Evolutionary conservation across 2,329 filamentous ascomycete genomes (phyloP).

Genomic region (Diaporthe eres): DNA sequence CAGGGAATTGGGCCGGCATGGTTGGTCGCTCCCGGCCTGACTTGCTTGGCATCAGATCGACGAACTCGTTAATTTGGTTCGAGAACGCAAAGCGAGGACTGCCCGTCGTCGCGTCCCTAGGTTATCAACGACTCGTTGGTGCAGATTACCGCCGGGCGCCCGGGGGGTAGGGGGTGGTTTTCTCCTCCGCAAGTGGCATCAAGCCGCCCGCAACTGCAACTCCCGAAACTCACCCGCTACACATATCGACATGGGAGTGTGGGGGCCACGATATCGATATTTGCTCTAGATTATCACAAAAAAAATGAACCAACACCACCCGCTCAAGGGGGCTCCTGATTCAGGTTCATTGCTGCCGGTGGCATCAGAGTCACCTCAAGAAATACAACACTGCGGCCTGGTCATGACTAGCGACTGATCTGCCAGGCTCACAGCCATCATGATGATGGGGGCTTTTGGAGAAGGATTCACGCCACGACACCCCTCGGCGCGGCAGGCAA

Average conservation of each 20-base stretch:
- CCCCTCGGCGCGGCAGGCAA: constrained; percentile 16
- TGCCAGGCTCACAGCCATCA: constrained; percentile 2
- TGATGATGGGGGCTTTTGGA: constrained; percentile 1
- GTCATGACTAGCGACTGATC: constrained; percentile 26
- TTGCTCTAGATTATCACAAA: not conserved
- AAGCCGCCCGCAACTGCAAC: not conserved
- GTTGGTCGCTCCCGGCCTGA: not conserved
- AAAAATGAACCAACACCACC: not conserved
- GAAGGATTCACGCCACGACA: constrained; percentile 29
- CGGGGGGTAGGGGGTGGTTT: too few relatives aligned
- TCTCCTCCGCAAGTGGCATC: not conserved
- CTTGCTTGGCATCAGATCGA: constrained; percentile 33
- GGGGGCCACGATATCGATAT: constrained; percentile 12
- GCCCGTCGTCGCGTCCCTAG: not conserved
- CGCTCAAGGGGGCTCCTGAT: not conserved
- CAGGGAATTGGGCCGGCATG: constrained; percentile 29
- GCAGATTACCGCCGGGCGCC: not conserved
- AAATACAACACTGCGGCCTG: constrained; percentile 19
- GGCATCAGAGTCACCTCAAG: not conserved
- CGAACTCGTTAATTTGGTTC: constrained; percentile 16
- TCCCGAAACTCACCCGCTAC: constrained; percentile 16
- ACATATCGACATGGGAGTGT: constrained; percentile 26
- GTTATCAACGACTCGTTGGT: not conserved
- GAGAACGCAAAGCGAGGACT: not conserved
- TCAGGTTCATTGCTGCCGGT: constrained; percentile 2